These are phyloP conservation scores for Trametes gibbosa DNA, from an alignment of 768 basidiomycete genomes.

Conservation along the genomic window DNA sequence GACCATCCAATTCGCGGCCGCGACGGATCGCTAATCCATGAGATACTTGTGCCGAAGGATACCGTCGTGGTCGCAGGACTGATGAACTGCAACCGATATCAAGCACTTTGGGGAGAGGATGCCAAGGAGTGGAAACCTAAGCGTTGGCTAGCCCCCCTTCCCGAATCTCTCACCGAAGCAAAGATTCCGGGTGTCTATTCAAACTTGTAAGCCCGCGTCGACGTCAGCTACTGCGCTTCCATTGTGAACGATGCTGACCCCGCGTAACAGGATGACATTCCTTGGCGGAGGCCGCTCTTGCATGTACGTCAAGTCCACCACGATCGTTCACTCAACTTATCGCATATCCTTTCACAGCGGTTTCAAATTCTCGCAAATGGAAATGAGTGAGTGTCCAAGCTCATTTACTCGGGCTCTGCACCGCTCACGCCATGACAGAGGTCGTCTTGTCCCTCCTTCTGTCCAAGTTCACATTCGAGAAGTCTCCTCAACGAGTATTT, in stretches of 20 bases:
- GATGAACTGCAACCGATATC: slow-evolving; percentile 38
- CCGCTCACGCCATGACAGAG: slow-evolving; percentile 10
- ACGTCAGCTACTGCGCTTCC: no score
- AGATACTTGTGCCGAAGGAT: slow-evolving; percentile 38
- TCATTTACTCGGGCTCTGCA: neutral
- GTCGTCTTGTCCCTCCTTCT: slow-evolving; percentile 19
- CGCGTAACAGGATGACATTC: slow-evolving; percentile 40
- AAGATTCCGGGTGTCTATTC: slow-evolving; percentile 45
- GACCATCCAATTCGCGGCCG: slow-evolving; percentile 34
- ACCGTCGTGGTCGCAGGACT: slow-evolving; percentile 40
- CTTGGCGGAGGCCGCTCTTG: slow-evolving; percentile 43
- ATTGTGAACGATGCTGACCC: no score
- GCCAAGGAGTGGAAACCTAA: slow-evolving; percentile 50
- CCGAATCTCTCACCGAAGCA: slow-evolving; percentile 34
- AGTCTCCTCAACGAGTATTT: neutral
- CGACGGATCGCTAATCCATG: slow-evolving; percentile 36
- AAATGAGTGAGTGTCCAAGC: slow-evolving; percentile 42
- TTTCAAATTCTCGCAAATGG: slow-evolving; percentile 53
- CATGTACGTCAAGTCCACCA: slow-evolving; percentile 33
- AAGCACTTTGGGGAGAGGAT: slow-evolving; percentile 46
- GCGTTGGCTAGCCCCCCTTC: slow-evolving; percentile 44
- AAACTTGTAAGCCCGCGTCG: slow-evolving; percentile 33
- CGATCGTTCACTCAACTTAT: neutral
- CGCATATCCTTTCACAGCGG: slow-evolving; percentile 31
- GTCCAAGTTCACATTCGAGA: slow-evolving; percentile 16